These are phyloP conservation scores for Copromyces sp. DNA, from an alignment of 495 filamentous ascomycete genomes.

Conservation along the genomic window DNA sequence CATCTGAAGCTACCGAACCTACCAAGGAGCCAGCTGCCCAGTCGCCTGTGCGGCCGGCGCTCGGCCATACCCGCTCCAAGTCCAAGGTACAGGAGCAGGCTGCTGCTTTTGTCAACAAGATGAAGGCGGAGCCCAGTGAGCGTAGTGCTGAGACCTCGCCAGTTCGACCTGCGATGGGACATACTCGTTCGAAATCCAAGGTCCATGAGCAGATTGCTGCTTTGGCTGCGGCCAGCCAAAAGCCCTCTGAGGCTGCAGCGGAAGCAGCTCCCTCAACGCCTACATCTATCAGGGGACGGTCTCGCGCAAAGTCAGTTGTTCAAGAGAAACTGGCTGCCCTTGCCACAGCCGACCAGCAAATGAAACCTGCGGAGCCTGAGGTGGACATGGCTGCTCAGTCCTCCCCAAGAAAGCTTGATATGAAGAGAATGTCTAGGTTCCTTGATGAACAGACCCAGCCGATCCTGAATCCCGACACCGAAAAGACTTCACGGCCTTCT, in stretches of 20 bases:
- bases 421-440: constrained; percentile 44
- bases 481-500: constrained; percentile 13
- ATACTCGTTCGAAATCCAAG: constrained; percentile 25
- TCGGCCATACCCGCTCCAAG: background rate
- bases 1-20: background rate
- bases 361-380: background rate
- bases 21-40: background rate
- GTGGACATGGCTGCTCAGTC: constrained; percentile 30
- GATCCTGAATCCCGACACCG: constrained; percentile 16
- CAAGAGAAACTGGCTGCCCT: constrained; percentile 1
- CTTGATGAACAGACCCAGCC: constrained; percentile 26
- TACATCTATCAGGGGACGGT: background rate
- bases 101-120: background rate
- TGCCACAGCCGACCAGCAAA: background rate
- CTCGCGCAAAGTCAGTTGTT: constrained; percentile 2
- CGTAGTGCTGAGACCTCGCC: background rate
- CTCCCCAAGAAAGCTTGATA: constrained; percentile 43
- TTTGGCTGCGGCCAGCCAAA: constrained; percentile 25
- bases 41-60: background rate
- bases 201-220: constrained; percentile 36
- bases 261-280: constrained; percentile 5
- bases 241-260: constrained; percentile 23
- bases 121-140: background rate
- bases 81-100: background rate
- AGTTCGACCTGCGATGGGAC: background rate